Evolutionary conservation across 805 yeast species (phyloP), one percentile per base, ranked within the genome.

Genomic region (Scheffersomyces amazonensis): DNA sequence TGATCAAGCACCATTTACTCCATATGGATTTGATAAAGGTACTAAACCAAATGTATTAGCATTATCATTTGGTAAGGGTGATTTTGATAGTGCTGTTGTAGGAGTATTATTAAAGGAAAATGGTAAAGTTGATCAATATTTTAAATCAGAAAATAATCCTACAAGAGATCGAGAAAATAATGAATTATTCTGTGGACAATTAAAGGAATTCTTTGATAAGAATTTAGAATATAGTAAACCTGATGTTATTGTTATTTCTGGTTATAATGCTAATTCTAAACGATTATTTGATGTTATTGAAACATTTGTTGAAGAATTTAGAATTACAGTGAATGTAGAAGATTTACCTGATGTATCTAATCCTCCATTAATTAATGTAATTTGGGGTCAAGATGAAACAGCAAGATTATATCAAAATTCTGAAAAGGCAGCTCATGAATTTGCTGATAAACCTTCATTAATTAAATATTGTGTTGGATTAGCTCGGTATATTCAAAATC

Each of bases 1-100:
- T 24, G 93, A 91, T 58, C 98, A 90, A 66, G 96, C 98, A 2
- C 97, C 99, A 22, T 90, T 69, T 61, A 81, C 85, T 49, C 96
- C 98, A 5, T 73, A 76, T 32, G 83, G 86, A 4, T 83, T 74
- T 47, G 86, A 79, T 31, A 73, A 76, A 41, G 96, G 97, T 32
- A 85, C 95, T 4, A 73, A 80, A 37, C 96, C 99, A 16, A 81
- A 85, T 44, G 91, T 88, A 0, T 67, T 93, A 46, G 80, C 96
- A 0, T 52, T 93, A 21, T 77, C 95, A 0, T 80, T 85, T 49
- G 99, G 99, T 50, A 83, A 83, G 61, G 97, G 96, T 54, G 83
- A 80, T 44, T 77, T 71, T 53, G 78, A 78, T 41, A 95, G 93
- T 59, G 96, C 98, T 4, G 85, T 88, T 17, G 78, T 90, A 44